Conservation (phyloP, 2,329 filamentous ascomycete genomes). For the Trichoderma guizhouense region DNA sequence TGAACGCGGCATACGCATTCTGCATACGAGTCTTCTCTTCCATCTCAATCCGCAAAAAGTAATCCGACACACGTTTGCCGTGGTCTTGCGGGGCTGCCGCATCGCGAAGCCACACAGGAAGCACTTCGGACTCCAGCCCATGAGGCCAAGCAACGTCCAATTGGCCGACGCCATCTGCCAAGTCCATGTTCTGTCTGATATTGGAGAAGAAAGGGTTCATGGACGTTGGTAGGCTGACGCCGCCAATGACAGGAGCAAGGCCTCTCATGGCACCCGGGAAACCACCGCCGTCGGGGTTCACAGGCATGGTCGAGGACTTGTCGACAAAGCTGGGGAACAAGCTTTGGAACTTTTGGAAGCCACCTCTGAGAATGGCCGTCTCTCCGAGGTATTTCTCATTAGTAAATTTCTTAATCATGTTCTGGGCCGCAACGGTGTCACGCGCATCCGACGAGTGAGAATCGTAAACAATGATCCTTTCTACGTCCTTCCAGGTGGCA, state of each 20-base stretch:
- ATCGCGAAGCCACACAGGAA: conserved; percentile 75
- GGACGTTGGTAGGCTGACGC: conserved; percentile 73
- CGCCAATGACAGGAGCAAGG: conserved; percentile 75
- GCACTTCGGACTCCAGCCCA: conserved; percentile 44
- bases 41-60: conserved; percentile 79
- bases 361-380: conserved; percentile 74
- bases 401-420: conserved; percentile 90
- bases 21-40: conserved; percentile 91
- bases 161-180: conserved; percentile 89
- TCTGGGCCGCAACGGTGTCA: conserved; percentile 75
- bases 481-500: conserved; percentile 68
- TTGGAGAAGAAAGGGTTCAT: conserved; percentile 88
- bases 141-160: conserved; percentile 53
- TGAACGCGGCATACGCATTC: conserved; percentile 60
- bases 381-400: conserved; percentile 76
- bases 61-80: conserved; percentile 76
- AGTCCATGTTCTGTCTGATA: conserved; percentile 93
- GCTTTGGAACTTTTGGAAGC: conserved; percentile 70
- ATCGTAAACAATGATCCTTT: conserved; percentile 85
- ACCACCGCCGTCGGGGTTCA: conserved; percentile 39
- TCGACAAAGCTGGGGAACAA: conserved; percentile 66
- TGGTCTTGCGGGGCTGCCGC: conserved; percentile 66
- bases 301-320: conserved; percentile 36
- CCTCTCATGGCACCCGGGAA: conserved; percentile 40
- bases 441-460: conserved; percentile 70